These are phyloP conservation scores for Calcarisporium arbuscula DNA, from an alignment of 2,329 filamentous ascomycete genomes.

Conservation along the genomic window DNA sequence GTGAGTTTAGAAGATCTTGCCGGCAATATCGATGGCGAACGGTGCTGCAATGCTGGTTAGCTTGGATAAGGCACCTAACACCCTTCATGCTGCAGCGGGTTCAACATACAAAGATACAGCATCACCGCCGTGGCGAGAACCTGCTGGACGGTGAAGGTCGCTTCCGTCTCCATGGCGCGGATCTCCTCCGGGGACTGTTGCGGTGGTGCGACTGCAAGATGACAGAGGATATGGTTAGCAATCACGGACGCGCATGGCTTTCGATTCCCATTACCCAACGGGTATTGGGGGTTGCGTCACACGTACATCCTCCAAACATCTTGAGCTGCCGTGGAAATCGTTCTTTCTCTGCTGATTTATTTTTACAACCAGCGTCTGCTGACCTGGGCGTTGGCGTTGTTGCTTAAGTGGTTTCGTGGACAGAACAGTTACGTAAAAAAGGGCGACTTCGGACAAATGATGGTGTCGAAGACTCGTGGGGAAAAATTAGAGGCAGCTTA, in stretches of 20 bases:
- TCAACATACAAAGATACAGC: slow-evolving; percentile 67
- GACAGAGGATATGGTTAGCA: slow-evolving; percentile 2
- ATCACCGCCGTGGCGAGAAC: slow-evolving; percentile 59
- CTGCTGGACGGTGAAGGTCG: slow-evolving; percentile 59
- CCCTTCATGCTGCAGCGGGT: not conserved
- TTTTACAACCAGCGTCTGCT: no score
- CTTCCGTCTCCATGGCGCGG: slow-evolving; percentile 60
- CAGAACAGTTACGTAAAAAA: slow-evolving; percentile 16
- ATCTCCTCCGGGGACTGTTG: slow-evolving; percentile 66
- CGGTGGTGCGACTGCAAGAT: slow-evolving; percentile 55
- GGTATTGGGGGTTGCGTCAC: slow-evolving; percentile 3
- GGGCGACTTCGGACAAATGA: slow-evolving; percentile 14
- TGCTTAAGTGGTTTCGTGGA: not conserved
- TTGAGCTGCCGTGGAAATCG: slow-evolving; percentile 1
- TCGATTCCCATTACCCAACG: not conserved
- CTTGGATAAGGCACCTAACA: slow-evolving; percentile 1
- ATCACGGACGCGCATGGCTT: slow-evolving; percentile 1
- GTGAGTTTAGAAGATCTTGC: slow-evolving; percentile 37
- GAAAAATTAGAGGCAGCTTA: not conserved
- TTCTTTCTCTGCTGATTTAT: not conserved
- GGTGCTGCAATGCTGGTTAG: slow-evolving; percentile 35
- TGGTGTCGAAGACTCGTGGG: not conserved
- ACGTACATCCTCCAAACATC: slow-evolving; percentile 36
- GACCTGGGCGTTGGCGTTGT: not conserved
- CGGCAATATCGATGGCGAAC: slow-evolving; percentile 49